Base-by-base conservation (phyloP, 1,139 yeast genomes). In the Scheffersomyces lignicola region DNA sequence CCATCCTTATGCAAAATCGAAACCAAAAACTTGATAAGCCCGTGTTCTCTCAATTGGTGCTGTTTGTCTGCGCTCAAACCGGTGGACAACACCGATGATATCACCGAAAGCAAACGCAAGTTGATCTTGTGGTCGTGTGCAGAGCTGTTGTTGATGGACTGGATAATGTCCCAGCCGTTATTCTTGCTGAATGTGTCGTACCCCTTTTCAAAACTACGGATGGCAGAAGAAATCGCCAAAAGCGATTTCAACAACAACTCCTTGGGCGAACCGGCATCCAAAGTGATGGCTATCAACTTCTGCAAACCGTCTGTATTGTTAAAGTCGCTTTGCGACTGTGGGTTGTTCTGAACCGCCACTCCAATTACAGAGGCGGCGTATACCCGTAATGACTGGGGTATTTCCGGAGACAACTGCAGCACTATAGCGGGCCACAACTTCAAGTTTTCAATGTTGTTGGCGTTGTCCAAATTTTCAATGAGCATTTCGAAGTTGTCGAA, bases 401-500 rank as follows among this genome's bases (percentile, higher is more conserved):
- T 36, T 2, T 60, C 56, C 14, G 69, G 69, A 3, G 65, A 60
- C 35, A 85, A 62, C 37, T 79, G 75, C 1, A 57, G 58, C 26
- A 86, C 63, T 32, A 89, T 57, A 5, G 79, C 70, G 10, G 75
- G 79, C 98, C 97, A 94, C 47, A 90, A 71, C 42, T 79, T 77
- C 69, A 89, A 58, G 49, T 84, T 85, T 45, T 85, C 92, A 44
- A 92, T 83, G 52, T 88, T 89, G 60, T 92, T 90, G 16, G 98
- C 97, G 57, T 92, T 92, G 58, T 92, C 98, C 46, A 92, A 63
- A 53, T 89, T 89, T 56, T 92, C 98, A 41, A 92, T 84, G 39
- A 92, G 70, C 94, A 90, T 88, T 58, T 92, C 97, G 51, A 90
- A 83, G 57, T 89, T 88, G 44, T 92, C 97, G 42, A 90, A 74